These are phyloP conservation scores for Arthroderma sp. DNA, from an alignment of 2,329 filamentous ascomycete species.

Conservation along the genomic window DNA sequence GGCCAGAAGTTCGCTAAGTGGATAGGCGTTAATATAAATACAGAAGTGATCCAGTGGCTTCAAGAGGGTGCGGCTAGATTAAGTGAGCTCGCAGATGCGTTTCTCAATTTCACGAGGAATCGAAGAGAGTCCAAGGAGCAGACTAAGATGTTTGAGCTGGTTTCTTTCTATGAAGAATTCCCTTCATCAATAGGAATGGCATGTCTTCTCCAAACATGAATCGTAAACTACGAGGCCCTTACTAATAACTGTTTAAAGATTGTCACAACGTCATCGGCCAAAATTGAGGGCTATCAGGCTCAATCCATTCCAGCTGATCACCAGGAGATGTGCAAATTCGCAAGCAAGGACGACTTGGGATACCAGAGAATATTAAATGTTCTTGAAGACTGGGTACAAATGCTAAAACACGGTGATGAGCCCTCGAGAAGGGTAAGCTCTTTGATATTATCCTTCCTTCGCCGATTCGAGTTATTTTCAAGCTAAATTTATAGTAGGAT, in stretches of 20 bases:
- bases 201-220: too few species aligned
- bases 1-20: too few species aligned
- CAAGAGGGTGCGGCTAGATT: not conserved
- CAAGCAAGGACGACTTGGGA: not conserved
- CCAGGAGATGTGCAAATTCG: not conserved
- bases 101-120: not conserved
- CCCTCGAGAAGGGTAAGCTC: too few species aligned
- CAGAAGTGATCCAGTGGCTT: too few species aligned
- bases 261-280: not conserved
- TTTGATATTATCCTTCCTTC: too few species aligned
- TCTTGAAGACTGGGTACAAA: not conserved
- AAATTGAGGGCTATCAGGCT: not conserved
- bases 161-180: not conserved
- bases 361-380: not conserved
- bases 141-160: not conserved
- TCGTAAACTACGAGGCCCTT: not conserved
- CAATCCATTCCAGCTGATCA: not conserved
- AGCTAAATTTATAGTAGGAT: too few species aligned
- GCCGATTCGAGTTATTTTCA: too few species aligned
- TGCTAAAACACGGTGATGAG: too few species aligned
- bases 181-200: not conserved
- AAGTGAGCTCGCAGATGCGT: not conserved
- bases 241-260: not conserved
- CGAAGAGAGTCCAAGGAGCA: not conserved
- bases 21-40: too few species aligned